Evolutionary conservation across 371 early-diverging fungal genomes (phyloP), one percentile per base, ranked within the genome.

Genomic region (Fennellomyces sp.): DNA sequence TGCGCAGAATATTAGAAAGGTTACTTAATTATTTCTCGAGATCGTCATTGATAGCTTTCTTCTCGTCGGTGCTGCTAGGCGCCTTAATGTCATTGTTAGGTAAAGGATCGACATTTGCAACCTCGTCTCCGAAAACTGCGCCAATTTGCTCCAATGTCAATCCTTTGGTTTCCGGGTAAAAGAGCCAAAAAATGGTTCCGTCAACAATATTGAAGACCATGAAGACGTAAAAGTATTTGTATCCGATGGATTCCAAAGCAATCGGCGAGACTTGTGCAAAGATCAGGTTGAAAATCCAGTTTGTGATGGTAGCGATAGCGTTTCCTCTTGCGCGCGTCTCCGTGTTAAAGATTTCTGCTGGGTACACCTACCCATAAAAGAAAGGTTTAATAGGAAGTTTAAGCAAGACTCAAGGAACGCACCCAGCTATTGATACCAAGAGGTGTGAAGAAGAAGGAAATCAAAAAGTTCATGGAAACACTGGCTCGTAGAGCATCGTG

Each of bases 271-370:
- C 53, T 36, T 61, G 55, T 4, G 65, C 84, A 77, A 90, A 92
- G n/a, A 92, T 91, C 3, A 92, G 79, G 60, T 92, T 92, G 73
- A 92, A 92, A 68, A 92, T 77, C 84, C 83, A 87, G 74, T 87
- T 85, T 59, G 85, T 72, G 60, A 80, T 73, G 27, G 85, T 87
- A 53, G 78, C 60, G 28, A 69, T 53, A 17, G 69, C 64, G 56
- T 64, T 69, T 29, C 69, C 69, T 52, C 56, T 7, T 27, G 56
- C 17, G 15, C 41, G 45, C 6, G 5, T 28, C 13, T 29, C 30
- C 7, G 27, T 45, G 15, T 35, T 8, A 27, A 56, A 15, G 38
- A 41, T 27, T 27, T 49, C 49, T 19, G 49, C 49, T 23, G 49
- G 49, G 12, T 49, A 49, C 26, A 49, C n/a, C 49, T 28, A 49